Evolutionary conservation across 2,329 filamentous ascomycete genomes (phyloP).

Genomic region (Ophiobolus disseminans): DNA sequence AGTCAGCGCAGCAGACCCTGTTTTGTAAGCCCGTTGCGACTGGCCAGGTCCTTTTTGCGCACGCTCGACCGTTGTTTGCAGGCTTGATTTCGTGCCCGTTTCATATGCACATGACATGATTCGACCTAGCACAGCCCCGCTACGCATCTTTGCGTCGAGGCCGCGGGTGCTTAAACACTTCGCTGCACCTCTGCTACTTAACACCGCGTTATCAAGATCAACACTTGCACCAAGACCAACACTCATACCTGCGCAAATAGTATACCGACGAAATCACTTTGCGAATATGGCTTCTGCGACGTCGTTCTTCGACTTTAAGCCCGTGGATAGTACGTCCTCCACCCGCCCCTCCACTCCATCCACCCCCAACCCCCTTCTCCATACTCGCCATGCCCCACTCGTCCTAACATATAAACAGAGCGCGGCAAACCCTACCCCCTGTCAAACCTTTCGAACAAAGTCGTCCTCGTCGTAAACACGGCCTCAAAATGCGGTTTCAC

Average conservation of each 20-base stretch:
- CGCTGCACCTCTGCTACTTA: not conserved
- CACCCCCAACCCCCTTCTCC: not conserved
- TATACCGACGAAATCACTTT: constrained; percentile 9
- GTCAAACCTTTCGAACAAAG: constrained; percentile 81
- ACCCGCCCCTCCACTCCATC: not conserved
- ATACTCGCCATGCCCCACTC: not conserved
- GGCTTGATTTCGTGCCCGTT: not conserved
- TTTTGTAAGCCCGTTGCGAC: constrained; percentile 8
- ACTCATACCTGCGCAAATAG: not conserved
- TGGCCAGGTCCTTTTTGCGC: constrained; percentile 3
- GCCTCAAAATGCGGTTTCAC: constrained; percentile 99
- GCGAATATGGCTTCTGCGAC: constrained; percentile 71
- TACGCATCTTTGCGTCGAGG: constrained; percentile 4
- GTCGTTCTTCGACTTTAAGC: constrained; percentile 83
- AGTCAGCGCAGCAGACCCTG: too few relatives aligned
- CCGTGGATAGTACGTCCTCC: constrained; percentile 74
- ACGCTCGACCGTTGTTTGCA: not conserved
- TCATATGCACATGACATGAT: constrained; percentile 18
- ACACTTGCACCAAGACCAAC: not conserved
- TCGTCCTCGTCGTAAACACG: constrained; percentile 95
- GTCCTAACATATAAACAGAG: constrained; percentile 59
- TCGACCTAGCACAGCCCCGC: constrained; percentile 20
- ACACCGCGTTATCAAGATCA: too few relatives aligned
- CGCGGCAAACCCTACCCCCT: constrained; percentile 76
- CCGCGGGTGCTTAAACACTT: not conserved